These are phyloP conservation scores for Xylaria sp. DNA, from an alignment of 2,329 filamentous ascomycete genomes.

Conservation along the genomic window DNA sequence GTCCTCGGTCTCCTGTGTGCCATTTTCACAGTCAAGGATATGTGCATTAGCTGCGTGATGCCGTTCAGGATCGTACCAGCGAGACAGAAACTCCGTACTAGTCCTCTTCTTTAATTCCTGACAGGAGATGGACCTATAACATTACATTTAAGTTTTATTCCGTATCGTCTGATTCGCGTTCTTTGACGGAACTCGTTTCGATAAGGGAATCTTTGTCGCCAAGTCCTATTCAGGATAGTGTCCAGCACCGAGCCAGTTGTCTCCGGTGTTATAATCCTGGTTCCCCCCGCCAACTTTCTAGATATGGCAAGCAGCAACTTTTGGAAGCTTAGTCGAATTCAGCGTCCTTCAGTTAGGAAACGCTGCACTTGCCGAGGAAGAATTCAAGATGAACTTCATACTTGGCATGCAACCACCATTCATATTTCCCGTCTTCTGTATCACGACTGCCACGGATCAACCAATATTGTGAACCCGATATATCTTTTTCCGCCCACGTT, in stretches of 20 bases:
- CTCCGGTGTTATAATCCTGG: background rate
- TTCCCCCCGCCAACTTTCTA: background rate
- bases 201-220: background rate
- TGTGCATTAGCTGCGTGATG: background rate
- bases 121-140: background rate
- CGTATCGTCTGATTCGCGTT: too few relatives aligned
- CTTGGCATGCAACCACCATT: background rate
- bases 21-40: slow-evolving; percentile 3
- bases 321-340: background rate
- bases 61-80: background rate
- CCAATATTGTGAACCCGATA: background rate
- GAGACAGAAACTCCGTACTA: slow-evolving; percentile 1
- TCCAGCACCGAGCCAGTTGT: background rate
- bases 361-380: background rate
- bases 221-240: background rate
- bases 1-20: background rate
- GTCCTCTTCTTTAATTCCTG: background rate
- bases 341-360: background rate
- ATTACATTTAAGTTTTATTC: background rate
- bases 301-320: background rate
- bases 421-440: background rate
- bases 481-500: background rate
- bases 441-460: slow-evolving; percentile 19
- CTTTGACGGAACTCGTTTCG: background rate
- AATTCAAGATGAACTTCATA: background rate